Evolutionary conservation across 108 stramenopile species (phyloP).

Genomic region (Skeletonema potamos): DNA sequence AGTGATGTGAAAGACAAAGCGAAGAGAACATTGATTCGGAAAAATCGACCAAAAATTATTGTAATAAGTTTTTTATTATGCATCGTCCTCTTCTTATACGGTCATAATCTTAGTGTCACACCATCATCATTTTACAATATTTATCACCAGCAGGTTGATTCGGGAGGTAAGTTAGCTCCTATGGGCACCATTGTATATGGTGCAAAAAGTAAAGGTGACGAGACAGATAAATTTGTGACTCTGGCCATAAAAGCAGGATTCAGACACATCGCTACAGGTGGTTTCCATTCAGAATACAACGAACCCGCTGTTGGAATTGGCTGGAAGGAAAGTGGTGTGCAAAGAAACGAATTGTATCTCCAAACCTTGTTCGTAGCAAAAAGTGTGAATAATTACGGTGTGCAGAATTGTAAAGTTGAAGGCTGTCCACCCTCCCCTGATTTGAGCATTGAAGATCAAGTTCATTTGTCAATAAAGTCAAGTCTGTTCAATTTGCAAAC

Average conservation of each 20-base stretch:
- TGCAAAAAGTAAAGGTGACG: conserved; percentile 25
- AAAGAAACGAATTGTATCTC: conserved; percentile 37
- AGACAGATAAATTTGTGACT: conserved; percentile 27
- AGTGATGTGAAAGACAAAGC: background rate
- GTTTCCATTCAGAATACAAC: conserved; percentile 43
- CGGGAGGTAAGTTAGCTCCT: background rate
- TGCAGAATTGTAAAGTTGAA: conserved; percentile 6
- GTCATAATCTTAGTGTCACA: background rate
- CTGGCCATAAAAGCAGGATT: conserved; percentile 39
- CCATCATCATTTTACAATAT: no score
- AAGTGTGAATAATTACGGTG: conserved; percentile 19
- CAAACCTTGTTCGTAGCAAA: conserved; percentile 44
- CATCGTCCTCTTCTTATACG: background rate
- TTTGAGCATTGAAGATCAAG: conserved; percentile 43
- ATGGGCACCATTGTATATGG: conserved; percentile 32
- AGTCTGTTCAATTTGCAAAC: conserved; percentile 41
- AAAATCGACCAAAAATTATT: background rate
- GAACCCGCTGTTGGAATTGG: conserved; percentile 45
- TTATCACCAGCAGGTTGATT: background rate
- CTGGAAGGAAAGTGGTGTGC: conserved; percentile 42
- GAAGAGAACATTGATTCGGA: background rate
- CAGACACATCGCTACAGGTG: conserved; percentile 48
- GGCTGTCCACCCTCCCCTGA: conserved; percentile 14
- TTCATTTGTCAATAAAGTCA: conserved; percentile 30
- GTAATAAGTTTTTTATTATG: background rate